Percentiles rank a stretch among this genome's conserved stretches.
Conservation (phyloP, 768 basidiomycete species). For the Podaxis sp. region DNA sequence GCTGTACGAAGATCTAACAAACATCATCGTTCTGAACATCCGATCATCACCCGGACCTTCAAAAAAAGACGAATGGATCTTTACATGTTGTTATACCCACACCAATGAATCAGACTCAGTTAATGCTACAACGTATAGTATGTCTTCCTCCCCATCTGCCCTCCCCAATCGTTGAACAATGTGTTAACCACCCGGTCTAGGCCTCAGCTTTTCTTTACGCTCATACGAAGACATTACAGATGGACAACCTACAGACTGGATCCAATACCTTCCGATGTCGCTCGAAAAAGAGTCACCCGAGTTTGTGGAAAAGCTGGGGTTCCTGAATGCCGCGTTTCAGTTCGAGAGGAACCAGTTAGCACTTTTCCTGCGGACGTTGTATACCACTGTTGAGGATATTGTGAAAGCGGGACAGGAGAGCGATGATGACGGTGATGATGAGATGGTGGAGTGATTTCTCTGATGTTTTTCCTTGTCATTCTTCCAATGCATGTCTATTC, state of each 20-base stretch:
- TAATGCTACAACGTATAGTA: constrained; percentile 32
- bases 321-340: constrained; percentile 60
- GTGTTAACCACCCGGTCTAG: constrained; percentile 28
- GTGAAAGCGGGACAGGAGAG: constrained; percentile 32
- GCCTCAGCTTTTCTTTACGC: constrained; percentile 55
- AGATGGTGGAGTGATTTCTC: constrained; percentile 14
- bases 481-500: background rate
- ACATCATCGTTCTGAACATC: constrained; percentile 65
- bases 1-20: constrained; percentile 86
- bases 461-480: background rate
- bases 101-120: constrained; percentile 26
- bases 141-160: constrained; percentile 15
- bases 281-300: constrained; percentile 58
- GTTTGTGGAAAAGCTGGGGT: constrained; percentile 56
- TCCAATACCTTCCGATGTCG: constrained; percentile 59
- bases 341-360: constrained; percentile 65
- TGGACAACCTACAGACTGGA: constrained; percentile 37
- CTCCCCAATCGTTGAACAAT: background rate
- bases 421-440: constrained; percentile 24
- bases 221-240: constrained; percentile 37
- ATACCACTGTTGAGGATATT: constrained; percentile 28
- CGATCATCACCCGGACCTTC: constrained; percentile 35
- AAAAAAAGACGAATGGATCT: constrained; percentile 53
- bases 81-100: constrained; percentile 67
- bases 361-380: constrained; percentile 61